Base-by-base conservation (phyloP, 768 basidiomycete genomes). In the Lactarius hatsudake region DNA sequence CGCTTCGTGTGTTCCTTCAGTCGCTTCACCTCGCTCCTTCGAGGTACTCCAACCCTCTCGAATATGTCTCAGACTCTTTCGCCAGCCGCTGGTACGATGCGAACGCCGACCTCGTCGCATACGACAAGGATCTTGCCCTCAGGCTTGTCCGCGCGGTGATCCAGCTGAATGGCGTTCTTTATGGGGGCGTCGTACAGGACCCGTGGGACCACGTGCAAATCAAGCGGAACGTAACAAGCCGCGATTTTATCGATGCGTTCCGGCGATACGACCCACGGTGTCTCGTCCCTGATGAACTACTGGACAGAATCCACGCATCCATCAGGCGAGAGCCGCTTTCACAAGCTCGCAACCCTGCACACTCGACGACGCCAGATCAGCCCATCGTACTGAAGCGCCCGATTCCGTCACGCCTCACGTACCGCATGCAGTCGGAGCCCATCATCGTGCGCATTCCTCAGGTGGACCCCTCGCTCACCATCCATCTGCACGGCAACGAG, bases 21-120 rank as follows among this genome's bases (percentile, higher is more conserved):
- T 89, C 94, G 8, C 76, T 98, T 43, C 82, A 90, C 71, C 73
- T 90, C n/a, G 86, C 88, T 8, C 73, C 79, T 34, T 81, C 83
- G 43, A 23, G 74, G 18, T 77, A 78, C 62, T 74, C 79, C 53
- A 78, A 74, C 58, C 77, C 84, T 5, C 75, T 88, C 38, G 92
- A 95, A 70, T 82, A 87, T 71, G 80, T 97, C 2, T 81, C 98
- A 36, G 87, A 92, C 72, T 85, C 89, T 12, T 94, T 99, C 74
- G 91, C 94, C 17, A 83, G 85, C 71, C 85, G 91, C 34, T 98
- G 95, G 92, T 92, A 93, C 72, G 91, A 94, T 67, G 90, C 92
- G 23, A 98, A 99, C 74, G 84, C 87, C 7, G 81, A 83, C 58
- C 82, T 85, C 30, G 87, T 94, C 30, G 84, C 89, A 2, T 96